These are phyloP conservation scores for Aspergillus diversus DNA, from an alignment of 495 filamentous ascomycete genomes.

Conservation along the genomic window DNA sequence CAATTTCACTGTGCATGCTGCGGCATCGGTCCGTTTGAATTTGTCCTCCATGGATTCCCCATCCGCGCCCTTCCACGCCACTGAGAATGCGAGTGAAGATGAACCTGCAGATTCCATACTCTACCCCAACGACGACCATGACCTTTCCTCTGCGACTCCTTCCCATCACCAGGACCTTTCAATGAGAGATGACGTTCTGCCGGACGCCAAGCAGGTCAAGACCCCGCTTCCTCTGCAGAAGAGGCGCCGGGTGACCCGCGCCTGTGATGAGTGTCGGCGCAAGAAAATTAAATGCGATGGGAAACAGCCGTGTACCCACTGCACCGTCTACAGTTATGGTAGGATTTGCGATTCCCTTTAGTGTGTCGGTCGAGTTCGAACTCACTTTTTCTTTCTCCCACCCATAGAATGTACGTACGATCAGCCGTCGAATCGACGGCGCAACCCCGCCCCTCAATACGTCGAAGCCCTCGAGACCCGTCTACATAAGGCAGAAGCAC, in stretches of 20 bases:
- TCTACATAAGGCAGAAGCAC: conserved; percentile 79
- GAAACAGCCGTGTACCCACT: conserved; percentile 97
- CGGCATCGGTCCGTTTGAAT: conserved; percentile 22
- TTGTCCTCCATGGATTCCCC: conserved; percentile 24
- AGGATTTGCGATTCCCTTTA: conserved; percentile 33
- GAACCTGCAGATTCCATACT: conserved; percentile 31
- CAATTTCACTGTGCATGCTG: conserved; percentile 21
- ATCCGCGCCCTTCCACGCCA: conserved; percentile 22
- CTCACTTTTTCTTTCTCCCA: conserved; percentile 11
- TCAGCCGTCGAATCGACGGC: conserved; percentile 91
- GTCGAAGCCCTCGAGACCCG: conserved; percentile 88
- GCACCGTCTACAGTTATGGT: conserved; percentile 98
- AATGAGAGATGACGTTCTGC: conserved; percentile 19
- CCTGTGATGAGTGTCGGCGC: conserved; percentile 93
- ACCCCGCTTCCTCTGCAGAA: conserved; percentile 72
- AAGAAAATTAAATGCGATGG: conserved; percentile 99
- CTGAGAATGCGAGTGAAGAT: conserved; percentile 41
- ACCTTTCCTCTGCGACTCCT: conserved; percentile 27
- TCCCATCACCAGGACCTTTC: conserved; percentile 26
- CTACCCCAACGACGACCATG: conserved; percentile 36
- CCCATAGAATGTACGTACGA: conserved; percentile 92
- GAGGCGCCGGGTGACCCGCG: conserved; percentile 82
- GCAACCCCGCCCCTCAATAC: conserved; percentile 94
- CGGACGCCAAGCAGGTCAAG: conserved; percentile 39
- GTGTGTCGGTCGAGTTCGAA: conserved; percentile 1